A percentile compares a stretch with the other conserved stretches of the same genome.
These are phyloP conservation scores for Hanseniaspora lindneri DNA, from an alignment of 805 yeast genomes.

Conservation along the genomic window DNA sequence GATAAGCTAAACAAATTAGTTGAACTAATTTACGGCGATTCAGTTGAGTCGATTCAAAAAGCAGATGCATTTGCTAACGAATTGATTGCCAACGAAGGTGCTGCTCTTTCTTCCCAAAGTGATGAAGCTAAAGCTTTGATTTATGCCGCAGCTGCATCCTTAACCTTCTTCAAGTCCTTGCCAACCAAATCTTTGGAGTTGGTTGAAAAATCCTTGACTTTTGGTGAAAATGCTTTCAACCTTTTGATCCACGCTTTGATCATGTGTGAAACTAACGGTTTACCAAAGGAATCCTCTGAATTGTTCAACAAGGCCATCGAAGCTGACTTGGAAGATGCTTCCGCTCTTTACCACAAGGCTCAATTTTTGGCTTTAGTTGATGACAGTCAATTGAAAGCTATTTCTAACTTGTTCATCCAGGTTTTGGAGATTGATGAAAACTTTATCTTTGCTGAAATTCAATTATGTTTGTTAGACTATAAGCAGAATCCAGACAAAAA, in stretches of 20 bases:
- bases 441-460: conserved; percentile 78
- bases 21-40: conserved; percentile 38
- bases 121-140: conserved; percentile 5
- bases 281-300: conserved; percentile 39
- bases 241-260: conserved; percentile 72
- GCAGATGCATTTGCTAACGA: conserved; percentile 24
- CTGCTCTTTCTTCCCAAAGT: conserved; percentile 49
- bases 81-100: conserved; percentile 27
- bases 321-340: conserved; percentile 60
- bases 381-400: conserved; percentile 61
- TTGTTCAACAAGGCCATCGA: conserved; percentile 64
- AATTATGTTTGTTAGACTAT: conserved; percentile 83
- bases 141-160: conserved; percentile 65
- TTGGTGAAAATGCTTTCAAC: conserved; percentile 69
- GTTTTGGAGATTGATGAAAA: conserved; percentile 62
- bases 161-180: conserved; percentile 70
- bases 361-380: conserved; percentile 70
- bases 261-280: conserved; percentile 67
- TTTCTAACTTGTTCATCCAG: conserved; percentile 51
- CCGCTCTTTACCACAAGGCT: conserved; percentile 86
- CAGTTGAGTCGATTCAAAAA: conserved; percentile 30
- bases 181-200: conserved; percentile 44
- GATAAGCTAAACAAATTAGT: conserved; percentile 55
- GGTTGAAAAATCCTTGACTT: conserved; percentile 43
- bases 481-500: conserved; percentile 49